Evolutionary conservation across 2,329 filamentous ascomycete genomes (phyloP).

Genomic region (Pseudogymnoascus sp.): DNA sequence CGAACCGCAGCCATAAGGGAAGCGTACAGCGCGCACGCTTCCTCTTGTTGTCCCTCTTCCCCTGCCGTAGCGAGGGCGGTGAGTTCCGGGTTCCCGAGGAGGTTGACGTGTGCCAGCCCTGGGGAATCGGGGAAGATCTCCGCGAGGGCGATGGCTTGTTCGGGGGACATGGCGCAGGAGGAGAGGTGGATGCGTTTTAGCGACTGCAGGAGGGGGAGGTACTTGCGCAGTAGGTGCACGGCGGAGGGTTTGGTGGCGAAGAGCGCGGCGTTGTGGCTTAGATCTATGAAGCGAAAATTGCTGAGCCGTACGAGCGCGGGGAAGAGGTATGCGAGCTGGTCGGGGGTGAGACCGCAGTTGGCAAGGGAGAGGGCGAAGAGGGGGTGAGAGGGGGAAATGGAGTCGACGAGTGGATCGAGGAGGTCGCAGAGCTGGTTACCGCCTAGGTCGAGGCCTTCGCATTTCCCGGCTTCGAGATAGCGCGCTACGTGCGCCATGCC

Average conservation of each 20-base stretch:
- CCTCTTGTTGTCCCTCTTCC: constrained; percentile 77
- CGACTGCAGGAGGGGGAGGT: constrained; percentile 69
- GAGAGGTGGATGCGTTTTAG: constrained; percentile 82
- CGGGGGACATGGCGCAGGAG: constrained; percentile 75
- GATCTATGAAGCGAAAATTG: constrained; percentile 79
- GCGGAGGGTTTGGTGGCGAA: constrained; percentile 71
- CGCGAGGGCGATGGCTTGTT: constrained; percentile 84
- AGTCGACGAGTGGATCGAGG: constrained; percentile 47
- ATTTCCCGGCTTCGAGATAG: constrained; percentile 70
- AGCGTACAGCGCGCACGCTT: constrained; percentile 88
- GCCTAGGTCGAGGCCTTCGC: constrained; percentile 82
- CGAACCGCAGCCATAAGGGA: constrained; percentile 83
- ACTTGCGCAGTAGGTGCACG: constrained; percentile 64
- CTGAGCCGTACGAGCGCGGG: constrained; percentile 64
- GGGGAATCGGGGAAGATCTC: constrained; percentile 83
- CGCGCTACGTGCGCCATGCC: constrained; percentile 69
- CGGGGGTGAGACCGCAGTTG: constrained; percentile 72
- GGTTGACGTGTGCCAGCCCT: constrained; percentile 76
- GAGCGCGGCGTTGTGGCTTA: constrained; percentile 81
- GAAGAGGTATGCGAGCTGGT: constrained; percentile 67
- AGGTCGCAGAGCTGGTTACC: constrained; percentile 66
- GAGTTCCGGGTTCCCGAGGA: constrained; percentile 74
- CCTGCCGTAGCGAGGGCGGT: constrained; percentile 65
- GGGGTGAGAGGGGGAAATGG: constrained; percentile 47
- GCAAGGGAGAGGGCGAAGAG: constrained; percentile 81